Conservation (phyloP, 371 early-diverging fungal species). For the Basidiobolus heterosporus region DNA sequence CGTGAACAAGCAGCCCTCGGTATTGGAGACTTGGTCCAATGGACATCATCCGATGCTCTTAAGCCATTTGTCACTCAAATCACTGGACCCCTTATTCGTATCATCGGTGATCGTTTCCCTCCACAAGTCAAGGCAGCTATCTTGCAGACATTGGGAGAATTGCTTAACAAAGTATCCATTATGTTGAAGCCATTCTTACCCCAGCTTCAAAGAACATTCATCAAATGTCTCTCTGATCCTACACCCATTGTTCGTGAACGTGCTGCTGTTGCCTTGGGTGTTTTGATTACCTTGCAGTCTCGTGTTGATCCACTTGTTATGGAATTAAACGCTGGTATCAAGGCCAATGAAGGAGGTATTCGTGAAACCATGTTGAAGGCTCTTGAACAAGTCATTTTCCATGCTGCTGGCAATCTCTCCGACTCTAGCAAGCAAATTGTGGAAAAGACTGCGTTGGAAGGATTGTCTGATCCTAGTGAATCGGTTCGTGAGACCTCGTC, state of each 20-base stretch:
- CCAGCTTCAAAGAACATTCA: constrained; percentile 91
- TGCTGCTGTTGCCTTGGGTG: constrained; percentile 62
- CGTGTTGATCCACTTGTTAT: constrained; percentile 73
- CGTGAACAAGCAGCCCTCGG: constrained; percentile 77
- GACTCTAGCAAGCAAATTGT: constrained; percentile 23
- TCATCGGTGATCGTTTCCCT: constrained; percentile 87
- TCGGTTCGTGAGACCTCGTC: constrained; percentile 19
- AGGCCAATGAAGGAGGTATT: constrained; percentile 27
- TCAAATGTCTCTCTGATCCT: constrained; percentile 72
- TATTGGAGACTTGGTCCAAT: constrained; percentile 60
- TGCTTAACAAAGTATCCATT: constrained; percentile 67
- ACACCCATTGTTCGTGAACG: constrained; percentile 51
- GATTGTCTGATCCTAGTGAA: constrained; percentile 7
- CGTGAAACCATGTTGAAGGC: constrained; percentile 53
- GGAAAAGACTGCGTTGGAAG: too few species aligned
- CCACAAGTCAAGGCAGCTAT: constrained; percentile 83
- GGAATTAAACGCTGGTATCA: constrained; percentile 64
- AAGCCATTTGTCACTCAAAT: constrained; percentile 85
- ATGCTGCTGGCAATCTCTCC: constrained; percentile 32
- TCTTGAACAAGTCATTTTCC: constrained; percentile 31
- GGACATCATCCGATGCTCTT: constrained; percentile 57
- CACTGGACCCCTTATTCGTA: constrained; percentile 92
- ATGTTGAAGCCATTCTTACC: constrained; percentile 91
- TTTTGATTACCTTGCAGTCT: constrained; percentile 63
- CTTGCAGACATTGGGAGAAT: constrained; percentile 57